Evolutionary conservation across 176 grass and related monocot species (phyloP), one percentile per base, ranked within the genome.

Genomic region (Chrysopogon serrulatus): DNA sequence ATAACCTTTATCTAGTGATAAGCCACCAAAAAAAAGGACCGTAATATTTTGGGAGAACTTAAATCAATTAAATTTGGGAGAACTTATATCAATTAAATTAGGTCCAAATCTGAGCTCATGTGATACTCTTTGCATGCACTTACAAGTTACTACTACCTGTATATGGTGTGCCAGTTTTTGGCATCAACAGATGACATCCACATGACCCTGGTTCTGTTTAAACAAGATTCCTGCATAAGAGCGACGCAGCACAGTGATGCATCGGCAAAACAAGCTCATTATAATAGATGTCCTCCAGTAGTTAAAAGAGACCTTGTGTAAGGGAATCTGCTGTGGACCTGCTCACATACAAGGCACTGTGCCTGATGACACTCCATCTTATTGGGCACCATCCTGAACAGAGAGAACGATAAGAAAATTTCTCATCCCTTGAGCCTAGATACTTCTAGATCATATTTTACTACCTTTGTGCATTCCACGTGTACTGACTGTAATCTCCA

Each of bases 171-270:
- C 16, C 53, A 71, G 16, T 83, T 83, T 83, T 71, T 63, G 32
- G 41, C 32, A 77, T 70, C 39, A 36, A 42, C 32, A 64, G 13
- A 83, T 63, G 32, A 64, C 65, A 78, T 82, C 73, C 54, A 70
- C 14, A 36, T 18, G 32, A 8, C 12, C 34, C 33, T 53, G 53
- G 28, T 77, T 82, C 27, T 33, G 31, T 71, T 49, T 23, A 37
- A 56, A 27, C 24, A 35, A 6, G 6, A 47, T 9, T 74, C 68
- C 60, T 79, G 68, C 75, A 73, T 30, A 79, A 71, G 54, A 79
- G 44, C 51, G 15, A 73, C 57, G 57, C 45, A 79, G 23, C 67
- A 56, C 19, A 59, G 54, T 88, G 73, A 88, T 30, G 68, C 44
- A 88, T 74, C 68, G 31, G 41, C 31, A 17, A 80, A 74, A 56